A percentile compares a stretch with the other conserved stretches of the same genome.
These are phyloP conservation scores for Podaxis sp. DNA, from an alignment of 768 basidiomycete species.

Conservation along the genomic window DNA sequence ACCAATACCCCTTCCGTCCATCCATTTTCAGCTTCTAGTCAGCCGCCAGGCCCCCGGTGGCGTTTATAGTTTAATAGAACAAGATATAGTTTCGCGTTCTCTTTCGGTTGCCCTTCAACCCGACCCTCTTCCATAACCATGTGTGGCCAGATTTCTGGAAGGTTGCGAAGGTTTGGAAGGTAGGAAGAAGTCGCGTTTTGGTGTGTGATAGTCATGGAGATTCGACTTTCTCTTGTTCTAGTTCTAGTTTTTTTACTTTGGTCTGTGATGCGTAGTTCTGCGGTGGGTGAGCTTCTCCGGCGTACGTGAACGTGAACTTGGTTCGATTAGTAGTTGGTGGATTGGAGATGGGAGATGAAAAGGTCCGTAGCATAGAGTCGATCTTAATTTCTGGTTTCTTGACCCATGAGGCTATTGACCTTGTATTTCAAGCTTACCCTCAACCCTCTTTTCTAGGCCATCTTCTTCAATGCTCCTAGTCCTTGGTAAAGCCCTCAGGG, in stretches of 20 bases:
- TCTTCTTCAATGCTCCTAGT: background rate
- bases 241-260: background rate
- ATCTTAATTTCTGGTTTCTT: background rate
- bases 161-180: background rate
- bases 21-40: background rate
- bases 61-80: slow-evolving; percentile 7
- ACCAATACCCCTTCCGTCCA: background rate
- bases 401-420: background rate
- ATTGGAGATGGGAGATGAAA: background rate
- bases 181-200: background rate
- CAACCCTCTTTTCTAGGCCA: background rate
- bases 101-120: background rate
- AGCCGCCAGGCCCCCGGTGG: background rate
- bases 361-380: background rate
- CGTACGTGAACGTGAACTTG: background rate
- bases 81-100: background rate
- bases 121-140: background rate
- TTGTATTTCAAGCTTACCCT: background rate
- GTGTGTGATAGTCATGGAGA: background rate
- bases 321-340: background rate
- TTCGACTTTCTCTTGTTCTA: background rate
- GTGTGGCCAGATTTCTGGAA: background rate
- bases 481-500: background rate
- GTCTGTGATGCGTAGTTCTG: background rate
- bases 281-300: background rate